Evolutionary conservation across 768 basidiomycete species (phyloP), one percentile per base, ranked within the genome.

Genomic region (Suillus hirtellus): DNA sequence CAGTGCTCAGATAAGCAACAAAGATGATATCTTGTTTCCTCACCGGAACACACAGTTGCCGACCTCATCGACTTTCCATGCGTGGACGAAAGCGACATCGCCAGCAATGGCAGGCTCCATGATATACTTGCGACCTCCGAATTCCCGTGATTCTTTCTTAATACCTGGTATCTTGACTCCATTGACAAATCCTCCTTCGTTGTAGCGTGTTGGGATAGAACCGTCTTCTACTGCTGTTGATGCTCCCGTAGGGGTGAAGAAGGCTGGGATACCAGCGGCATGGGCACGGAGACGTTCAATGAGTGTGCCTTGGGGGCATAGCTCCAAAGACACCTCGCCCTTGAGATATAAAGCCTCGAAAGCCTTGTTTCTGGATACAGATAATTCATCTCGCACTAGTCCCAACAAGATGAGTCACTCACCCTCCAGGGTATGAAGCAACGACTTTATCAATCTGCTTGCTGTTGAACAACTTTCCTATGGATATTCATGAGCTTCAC

Each of bases 1-100:
- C n/a, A 19, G 21, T 4, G n/a, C 21, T 21, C 21, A 19, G 34
- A 53, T 31, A 31, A 8, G n/a, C 17, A 37, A 31, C 21, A 17
- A 40, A 24, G 12, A 42, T 6, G 17, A 19, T 6, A n/a, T 31
- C 11, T 11, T 53, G 27, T 50, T 67, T 49, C 50, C 80, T 62
- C 69, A 92, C 90, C 93, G 84, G 82, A 97, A 97, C 47, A 95
- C 86, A 68, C 89, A 90, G 75, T 97, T 97, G 2, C 95, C 95
- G 49, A 87, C 84, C 73, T 93, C 93, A 67, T 97, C 95, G 15
- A 86, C 95, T 75, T 95, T 96, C 93, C 93, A 96, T 4, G 93
- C 95, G 52, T 87, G 81, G 53, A 97, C 79, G 73, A 97, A 88
- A 10, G 95, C 94, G 66, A 93, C 86, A 74, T 93, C 92, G 15